These are phyloP conservation scores for Diaporthe batatas DNA, from an alignment of 2,329 filamentous ascomycete genomes.

Conservation along the genomic window DNA sequence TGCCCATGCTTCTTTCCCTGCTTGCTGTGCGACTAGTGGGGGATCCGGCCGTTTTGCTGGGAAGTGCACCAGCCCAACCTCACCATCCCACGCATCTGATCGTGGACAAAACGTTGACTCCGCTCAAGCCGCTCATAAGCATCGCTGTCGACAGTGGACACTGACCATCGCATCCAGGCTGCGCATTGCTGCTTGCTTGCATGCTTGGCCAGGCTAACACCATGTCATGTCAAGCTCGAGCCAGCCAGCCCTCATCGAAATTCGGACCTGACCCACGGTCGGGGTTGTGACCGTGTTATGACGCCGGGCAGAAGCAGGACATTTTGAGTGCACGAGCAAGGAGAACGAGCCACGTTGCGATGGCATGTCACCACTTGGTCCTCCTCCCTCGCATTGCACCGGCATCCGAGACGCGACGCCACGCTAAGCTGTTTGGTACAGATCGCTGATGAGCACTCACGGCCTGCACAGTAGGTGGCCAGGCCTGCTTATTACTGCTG, in stretches of 20 bases:
- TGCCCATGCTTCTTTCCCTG: conserved; percentile 15
- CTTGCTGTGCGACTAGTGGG: conserved; percentile 9
- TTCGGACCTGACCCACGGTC: conserved; percentile 6
- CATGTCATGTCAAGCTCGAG: conserved; percentile 6
- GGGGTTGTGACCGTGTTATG: conserved; percentile 28
- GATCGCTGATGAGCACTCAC: conserved; percentile 1
- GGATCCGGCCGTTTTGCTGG: not conserved
- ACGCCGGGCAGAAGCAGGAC: conserved; percentile 12
- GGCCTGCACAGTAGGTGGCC: not conserved
- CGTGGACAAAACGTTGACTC: not conserved
- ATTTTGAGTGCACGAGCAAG: conserved; percentile 2
- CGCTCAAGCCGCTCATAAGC: not conserved
- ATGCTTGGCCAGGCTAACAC: conserved; percentile 11
- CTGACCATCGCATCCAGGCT: conserved; percentile 12
- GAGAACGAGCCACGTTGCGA: conserved; percentile 41
- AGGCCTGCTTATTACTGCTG: conserved; percentile 1
- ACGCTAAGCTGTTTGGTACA: conserved; percentile 2
- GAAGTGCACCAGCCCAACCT: not conserved
- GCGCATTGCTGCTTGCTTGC: conserved; percentile 14
- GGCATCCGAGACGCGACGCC: conserved; percentile 27
- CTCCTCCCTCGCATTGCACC: conserved; percentile 14
- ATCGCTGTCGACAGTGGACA: not conserved
- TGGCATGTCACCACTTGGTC: conserved; percentile 21
- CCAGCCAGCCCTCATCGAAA: conserved; percentile 19
- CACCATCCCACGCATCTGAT: conserved; percentile 14